Evolutionary conservation across 176 grass and related monocot genomes (phyloP), one percentile per base, ranked within the genome.

Genomic region (Lolium multiflorum): DNA sequence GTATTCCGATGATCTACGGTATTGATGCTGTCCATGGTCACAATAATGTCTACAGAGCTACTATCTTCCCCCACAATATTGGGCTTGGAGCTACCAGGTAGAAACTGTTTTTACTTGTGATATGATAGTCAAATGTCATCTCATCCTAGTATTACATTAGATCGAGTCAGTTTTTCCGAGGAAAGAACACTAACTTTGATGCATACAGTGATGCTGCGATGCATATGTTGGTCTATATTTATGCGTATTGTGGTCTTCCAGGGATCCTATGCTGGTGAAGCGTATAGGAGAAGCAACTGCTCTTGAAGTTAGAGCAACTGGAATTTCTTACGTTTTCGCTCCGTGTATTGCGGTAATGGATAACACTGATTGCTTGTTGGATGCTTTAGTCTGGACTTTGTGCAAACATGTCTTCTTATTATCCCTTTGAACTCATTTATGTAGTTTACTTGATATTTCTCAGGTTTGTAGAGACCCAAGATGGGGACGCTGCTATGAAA

Each of bases 391-490:
- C 41, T 17, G 0, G n/a, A 64, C 6, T 49, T 73, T 2, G 12
- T 71, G 16, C 18, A 43, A 7, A 73, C 7, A 0, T 35, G 12
- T 48, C 20, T 7, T 71, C 22, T 69, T 69, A 52, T 73, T 68
- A 62, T 64, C 46, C 7, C 16, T 61, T 37, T 13, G 68, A 87
- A 25, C 58, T 44, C 20, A 70, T 61, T 52, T 16, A 20, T 16
- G 4, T 61, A 10, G 11, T 39, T 67, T 69, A 56, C 77, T 75
- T 80, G 72, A 50, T 55, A 20, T 70, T 65, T 16, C 49, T 22
- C 80, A 95, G 94, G 91, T 93, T 79, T 95, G 94, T 82, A 93
- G 94, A 93, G 94, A 95, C 72, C 94, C 94, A 64, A 95, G 94
- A 85, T 95, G 94, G 94, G 94, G 94, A 20, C 94, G 91, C 11